Conservation (phyloP, 73 alveolate species). For the Breviolum minutum region DNA sequence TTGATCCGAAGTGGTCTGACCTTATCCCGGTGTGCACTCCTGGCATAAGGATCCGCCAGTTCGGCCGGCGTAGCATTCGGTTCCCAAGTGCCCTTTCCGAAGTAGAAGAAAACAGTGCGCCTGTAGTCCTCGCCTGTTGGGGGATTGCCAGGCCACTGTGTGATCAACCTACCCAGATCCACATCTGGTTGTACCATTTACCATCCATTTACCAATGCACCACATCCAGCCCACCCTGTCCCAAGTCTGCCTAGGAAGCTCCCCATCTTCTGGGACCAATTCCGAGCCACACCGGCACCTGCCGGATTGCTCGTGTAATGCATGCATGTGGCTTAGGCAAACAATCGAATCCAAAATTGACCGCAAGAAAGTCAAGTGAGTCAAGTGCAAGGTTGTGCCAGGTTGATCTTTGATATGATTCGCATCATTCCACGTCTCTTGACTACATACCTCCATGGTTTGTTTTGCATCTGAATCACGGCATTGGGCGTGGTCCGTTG, state of each 20-base stretch:
- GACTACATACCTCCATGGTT: no score
- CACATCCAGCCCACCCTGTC: background rate
- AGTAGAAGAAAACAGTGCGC: slow-evolving; percentile 43
- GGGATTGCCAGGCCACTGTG: background rate
- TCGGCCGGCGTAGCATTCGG: slow-evolving; percentile 18
- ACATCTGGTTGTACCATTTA: no score
- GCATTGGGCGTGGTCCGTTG: no score
- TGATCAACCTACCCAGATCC: no score
- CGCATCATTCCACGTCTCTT: no score
- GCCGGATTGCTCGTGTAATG: background rate
- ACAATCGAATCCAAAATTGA: no score
- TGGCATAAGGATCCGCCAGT: slow-evolving; percentile 12
- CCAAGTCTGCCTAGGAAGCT: slow-evolving; percentile 25
- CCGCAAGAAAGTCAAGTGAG: no score
- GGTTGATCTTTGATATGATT: no score
- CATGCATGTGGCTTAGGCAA: no score
- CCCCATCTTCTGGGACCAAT: slow-evolving; percentile 63
- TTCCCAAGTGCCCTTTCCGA: slow-evolving; percentile 39
- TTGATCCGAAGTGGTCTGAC: no score
- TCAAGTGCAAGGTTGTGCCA: no score
- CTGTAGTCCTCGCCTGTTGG: slow-evolving; percentile 13
- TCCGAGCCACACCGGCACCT: slow-evolving; percentile 94
- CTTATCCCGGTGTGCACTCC: background rate
- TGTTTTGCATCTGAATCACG: no score
- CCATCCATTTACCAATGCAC: background rate